Conservation (phyloP, 495 filamentous ascomycete genomes). For the Neurospora hispaniola region DNA sequence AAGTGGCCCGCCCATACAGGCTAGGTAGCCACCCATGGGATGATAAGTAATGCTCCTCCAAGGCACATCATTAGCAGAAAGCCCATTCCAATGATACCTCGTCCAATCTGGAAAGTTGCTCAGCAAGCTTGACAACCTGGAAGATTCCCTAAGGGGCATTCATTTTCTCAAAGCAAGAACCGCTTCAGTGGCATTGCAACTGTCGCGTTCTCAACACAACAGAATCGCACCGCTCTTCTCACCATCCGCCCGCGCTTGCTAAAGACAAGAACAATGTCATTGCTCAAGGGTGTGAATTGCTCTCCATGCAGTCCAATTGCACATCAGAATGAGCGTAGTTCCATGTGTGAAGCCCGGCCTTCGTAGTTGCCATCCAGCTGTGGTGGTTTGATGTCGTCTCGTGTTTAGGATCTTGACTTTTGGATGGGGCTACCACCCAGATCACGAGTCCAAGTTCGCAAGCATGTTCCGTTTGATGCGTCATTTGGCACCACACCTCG, state of each 20-base stretch:
- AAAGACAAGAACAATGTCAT: background rate
- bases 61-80: background rate
- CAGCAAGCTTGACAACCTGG: background rate
- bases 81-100: background rate
- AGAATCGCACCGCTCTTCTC: background rate
- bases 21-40: background rate
- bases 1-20: background rate
- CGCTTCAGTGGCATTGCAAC: background rate
- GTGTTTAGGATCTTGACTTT: background rate
- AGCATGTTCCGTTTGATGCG: background rate
- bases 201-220: background rate
- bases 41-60: background rate
- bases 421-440: background rate
- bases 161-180: background rate
- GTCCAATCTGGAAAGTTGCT: background rate
- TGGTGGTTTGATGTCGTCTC: background rate
- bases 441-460: background rate
- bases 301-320: background rate
- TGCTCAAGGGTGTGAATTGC: background rate
- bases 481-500: background rate
- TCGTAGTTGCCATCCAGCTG: background rate
- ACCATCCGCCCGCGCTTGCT: background rate
- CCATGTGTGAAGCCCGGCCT: background rate
- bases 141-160: background rate
- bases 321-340: background rate